phyloP scores from a whole-genome alignment of 495 filamentous ascomycete species.

The Amphirosellinia nigrospora region DNA sequence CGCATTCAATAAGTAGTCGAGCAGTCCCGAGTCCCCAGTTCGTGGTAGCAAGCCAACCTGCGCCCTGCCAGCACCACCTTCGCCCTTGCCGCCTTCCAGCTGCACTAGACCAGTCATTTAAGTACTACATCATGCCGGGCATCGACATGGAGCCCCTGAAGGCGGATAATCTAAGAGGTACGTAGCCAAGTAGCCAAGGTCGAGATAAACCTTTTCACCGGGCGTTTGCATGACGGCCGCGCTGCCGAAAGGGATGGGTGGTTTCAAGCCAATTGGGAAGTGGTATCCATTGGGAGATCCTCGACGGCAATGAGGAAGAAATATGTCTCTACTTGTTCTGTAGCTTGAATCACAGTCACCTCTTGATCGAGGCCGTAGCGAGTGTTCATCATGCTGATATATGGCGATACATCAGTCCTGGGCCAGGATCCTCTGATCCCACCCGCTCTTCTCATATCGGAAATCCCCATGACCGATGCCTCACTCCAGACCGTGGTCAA shows the following conservation, averaged over 20 bases:
- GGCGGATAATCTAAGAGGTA: constrained; percentile 59
- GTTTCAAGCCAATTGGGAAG: not conserved
- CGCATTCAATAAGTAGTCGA: not conserved
- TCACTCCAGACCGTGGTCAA: constrained; percentile 72
- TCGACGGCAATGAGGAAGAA: not conserved
- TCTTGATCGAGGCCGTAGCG: not conserved
- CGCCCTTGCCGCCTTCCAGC: not conserved
- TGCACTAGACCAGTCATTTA: not conserved
- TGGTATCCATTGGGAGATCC: not conserved
- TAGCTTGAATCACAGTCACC: not conserved
- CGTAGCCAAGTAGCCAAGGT: too few relatives aligned
- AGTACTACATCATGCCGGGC: constrained; percentile 45
- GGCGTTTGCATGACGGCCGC: not conserved
- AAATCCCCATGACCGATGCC: constrained; percentile 78
- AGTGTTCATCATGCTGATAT: constrained; percentile 36
- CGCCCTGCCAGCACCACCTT: not conserved
- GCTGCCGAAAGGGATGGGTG: not conserved
- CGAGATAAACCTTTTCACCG: too few relatives aligned
- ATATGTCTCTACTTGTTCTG: not conserved
- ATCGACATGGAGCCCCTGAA: constrained; percentile 52
- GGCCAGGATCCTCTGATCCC: constrained; percentile 95
- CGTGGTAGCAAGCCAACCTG: not conserved
- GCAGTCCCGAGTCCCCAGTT: not conserved
- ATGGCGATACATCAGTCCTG: constrained; percentile 66
- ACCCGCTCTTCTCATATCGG: constrained; percentile 83